phyloP scores from a whole-genome alignment of 768 basidiomycete genomes.

The Lentinula sp. region DNA sequence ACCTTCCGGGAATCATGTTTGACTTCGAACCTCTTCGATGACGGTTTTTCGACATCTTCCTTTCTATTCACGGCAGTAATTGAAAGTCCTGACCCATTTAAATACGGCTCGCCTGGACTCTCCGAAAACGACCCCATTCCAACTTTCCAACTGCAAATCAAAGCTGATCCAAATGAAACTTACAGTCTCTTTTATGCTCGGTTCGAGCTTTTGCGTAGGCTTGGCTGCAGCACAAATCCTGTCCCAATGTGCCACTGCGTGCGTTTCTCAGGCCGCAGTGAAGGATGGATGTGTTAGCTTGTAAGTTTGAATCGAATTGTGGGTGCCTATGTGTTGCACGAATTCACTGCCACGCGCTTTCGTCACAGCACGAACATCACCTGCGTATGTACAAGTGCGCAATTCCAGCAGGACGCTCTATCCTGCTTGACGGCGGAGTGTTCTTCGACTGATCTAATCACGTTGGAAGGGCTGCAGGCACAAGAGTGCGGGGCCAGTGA shows the following conservation, averaged over 20 bases:
- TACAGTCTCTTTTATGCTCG: background rate
- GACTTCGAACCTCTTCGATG: background rate
- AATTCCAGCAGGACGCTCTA: background rate
- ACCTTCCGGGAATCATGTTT: background rate
- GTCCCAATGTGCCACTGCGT: slow-evolving; percentile 1
- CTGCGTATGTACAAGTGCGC: slow-evolving; percentile 2
- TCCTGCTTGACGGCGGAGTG: background rate
- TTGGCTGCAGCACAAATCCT: background rate
- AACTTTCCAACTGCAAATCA: background rate
- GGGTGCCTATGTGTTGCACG: background rate
- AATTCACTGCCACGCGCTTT: background rate
- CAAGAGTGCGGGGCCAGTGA: background rate
- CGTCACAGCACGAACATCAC: background rate
- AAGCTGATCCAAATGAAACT: background rate
- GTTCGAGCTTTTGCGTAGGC: background rate
- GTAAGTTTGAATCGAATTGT: background rate
- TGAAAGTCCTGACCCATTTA: background rate
- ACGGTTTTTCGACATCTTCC: background rate
- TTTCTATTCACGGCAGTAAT: background rate
- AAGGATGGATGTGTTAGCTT: slow-evolving; percentile 1
- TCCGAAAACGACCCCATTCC: background rate
- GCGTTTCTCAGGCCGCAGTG: background rate
- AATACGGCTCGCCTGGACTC: background rate
- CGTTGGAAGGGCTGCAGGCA: background rate
- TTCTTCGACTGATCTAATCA: background rate